Percentiles rank a stretch among this genome's conserved stretches.
Evolutionary conservation across 1,284 basidiomycete genomes (phyloP).

Genomic region (Moesziomyces parantarcticus): DNA sequence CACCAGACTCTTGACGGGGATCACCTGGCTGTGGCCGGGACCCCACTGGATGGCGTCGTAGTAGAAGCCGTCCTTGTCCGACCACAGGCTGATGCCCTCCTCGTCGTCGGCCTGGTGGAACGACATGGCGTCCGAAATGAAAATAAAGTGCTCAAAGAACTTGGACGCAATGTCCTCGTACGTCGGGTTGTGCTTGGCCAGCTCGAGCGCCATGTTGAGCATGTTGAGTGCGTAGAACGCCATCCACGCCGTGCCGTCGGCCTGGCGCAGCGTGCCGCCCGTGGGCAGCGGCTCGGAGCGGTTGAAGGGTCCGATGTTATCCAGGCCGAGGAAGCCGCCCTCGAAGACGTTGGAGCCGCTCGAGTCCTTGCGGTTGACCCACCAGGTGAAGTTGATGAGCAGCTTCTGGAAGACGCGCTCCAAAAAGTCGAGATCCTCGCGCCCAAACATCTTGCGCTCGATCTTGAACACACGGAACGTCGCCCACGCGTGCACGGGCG

Average conservation of each 20-base stretch:
- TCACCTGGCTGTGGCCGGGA: constrained; percentile 75
- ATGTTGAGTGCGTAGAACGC: constrained; percentile 97
- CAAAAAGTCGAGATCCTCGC: constrained; percentile 89
- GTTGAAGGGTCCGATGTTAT: constrained; percentile 98
- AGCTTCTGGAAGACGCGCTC: constrained; percentile 99
- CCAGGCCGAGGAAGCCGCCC: constrained; percentile 95
- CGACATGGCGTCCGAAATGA: constrained; percentile 81
- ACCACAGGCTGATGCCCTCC: constrained; percentile 85
- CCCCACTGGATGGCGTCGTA: constrained; percentile 95
- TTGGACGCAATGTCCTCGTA: constrained; percentile 99
- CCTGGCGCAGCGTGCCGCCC: constrained; percentile 83
- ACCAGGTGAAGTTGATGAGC: constrained; percentile 96
- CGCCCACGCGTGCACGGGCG: constrained; percentile 93
- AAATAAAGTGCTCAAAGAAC: constrained; percentile 80
- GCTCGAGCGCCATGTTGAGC: constrained; percentile 95
- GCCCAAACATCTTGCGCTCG: constrained; percentile 91
- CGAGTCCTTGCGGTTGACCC: constrained; percentile 97
- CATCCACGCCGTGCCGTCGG: constrained; percentile 99
- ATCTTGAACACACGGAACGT: constrained; percentile 74
- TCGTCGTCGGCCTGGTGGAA: constrained; percentile 74
- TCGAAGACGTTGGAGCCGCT: constrained; percentile 97
- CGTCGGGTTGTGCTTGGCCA: constrained; percentile 95
- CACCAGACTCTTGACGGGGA: constrained; percentile 91
- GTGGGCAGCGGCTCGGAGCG: constrained; percentile 95
- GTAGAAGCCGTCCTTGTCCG: constrained; percentile 95